Base-by-base conservation (phyloP, 1,284 basidiomycete species). In the Dichomitus squalens region DNA sequence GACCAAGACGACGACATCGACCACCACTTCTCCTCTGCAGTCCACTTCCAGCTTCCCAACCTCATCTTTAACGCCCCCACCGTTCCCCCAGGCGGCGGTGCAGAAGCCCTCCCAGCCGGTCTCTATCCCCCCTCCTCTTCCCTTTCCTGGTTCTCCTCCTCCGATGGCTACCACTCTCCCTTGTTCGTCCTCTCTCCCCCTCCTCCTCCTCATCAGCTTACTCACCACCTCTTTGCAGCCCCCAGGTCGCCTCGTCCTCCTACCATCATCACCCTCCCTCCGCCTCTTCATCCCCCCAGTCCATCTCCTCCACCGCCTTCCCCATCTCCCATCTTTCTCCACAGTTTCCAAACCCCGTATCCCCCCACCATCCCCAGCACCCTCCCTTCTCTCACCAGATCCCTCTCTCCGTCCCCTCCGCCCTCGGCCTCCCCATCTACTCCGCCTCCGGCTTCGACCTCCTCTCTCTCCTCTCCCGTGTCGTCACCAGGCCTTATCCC, bases 381-480 rank as follows among this genome's bases (percentile, higher is more conserved):
- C 4, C 55, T 43, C 41, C 41, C 29, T 40, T 48, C 46, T 35
- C 53, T 27, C 49, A 53, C 39, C 49, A 56, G 39, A 40, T 55
- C 23, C 39, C 61, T 57, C 43, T 57, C 55, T 49, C 79, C 12
- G 34, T 64, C 18, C 67, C 71, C 18, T 68, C 75, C 9, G 52
- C 68, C 31, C 61, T 73, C 23, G 73, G 74, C 33, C 72, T 80
- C n/a, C 74, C 80, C n/a, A 72, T 88, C 11, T 98, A 98, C 75
- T 95, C 93, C 1, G 77, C 87, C 0, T 90, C 93, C 0, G 96
- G 96, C 7, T 96, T 97, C 64, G 95, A 98, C 70, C 81, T 96
- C 56, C 78, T 98, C 49, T 85, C 88, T 40, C 84, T 97, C 36
- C 80, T 98, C 21, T 82, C 88, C 4, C 82, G 92, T 11, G 88